Conservation (phyloP, 345 rosid genomes). For the Boechera retrofracta region DNA sequence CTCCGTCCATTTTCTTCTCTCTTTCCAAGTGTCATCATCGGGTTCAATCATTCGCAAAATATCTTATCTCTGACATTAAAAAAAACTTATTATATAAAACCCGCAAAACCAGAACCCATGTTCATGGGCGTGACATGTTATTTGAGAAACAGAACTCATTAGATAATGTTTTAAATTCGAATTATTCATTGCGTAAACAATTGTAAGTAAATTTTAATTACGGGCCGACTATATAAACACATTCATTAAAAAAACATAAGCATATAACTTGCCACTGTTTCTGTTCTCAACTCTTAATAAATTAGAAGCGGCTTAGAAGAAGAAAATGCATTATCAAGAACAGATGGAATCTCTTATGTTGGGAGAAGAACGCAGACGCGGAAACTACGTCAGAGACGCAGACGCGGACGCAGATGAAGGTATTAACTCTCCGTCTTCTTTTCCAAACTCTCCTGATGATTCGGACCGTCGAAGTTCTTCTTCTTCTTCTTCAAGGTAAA, state of each 20-base stretch:
- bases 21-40: conserved; percentile 31
- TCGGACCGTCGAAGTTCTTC: conserved; percentile 40
- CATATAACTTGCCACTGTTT: conserved; percentile 19
- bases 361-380: conserved; percentile 45
- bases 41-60: background rate
- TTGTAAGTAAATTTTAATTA: background rate
- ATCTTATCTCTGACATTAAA: conserved; percentile 30
- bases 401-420: conserved; percentile 38
- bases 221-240: conserved; percentile 25
- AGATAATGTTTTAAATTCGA: conserved; percentile 45
- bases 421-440: conserved; percentile 39
- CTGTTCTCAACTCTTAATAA: conserved; percentile 10
- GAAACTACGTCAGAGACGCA: conserved; percentile 32
- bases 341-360: conserved; percentile 46
- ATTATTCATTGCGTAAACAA: conserved; percentile 21
- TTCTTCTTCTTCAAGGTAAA: conserved; percentile 41
- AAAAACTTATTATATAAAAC: conserved; percentile 26
- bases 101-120: conserved; percentile 45
- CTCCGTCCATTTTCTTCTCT: conserved; percentile 26
- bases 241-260: conserved; percentile 6
- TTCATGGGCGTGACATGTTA: conserved; percentile 46
- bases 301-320: background rate
- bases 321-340: conserved; percentile 44
- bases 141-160: conserved; percentile 21
- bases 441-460: conserved; percentile 45